phyloP scores from a whole-genome alignment of 225 moss, liverwort and hornwort species.

The Ulota crispa region DNA sequence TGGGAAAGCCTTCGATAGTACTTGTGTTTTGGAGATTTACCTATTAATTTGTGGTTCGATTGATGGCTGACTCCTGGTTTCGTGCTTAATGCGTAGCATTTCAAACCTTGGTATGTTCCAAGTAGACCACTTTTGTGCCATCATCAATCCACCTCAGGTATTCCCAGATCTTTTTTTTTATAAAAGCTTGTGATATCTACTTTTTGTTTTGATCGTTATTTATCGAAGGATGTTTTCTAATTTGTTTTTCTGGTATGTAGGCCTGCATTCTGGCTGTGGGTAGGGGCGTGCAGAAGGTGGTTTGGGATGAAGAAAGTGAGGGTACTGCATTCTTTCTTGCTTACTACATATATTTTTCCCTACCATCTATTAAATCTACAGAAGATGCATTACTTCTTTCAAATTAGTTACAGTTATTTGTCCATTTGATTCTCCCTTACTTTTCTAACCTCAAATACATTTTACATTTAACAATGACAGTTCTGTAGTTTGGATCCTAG shows the following conservation, averaged over 20 bases:
- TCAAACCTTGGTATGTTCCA: conserved; percentile 97
- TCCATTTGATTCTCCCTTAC: background rate
- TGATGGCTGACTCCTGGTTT: conserved; percentile 4
- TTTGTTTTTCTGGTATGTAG: conserved; percentile 35
- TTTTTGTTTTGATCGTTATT: background rate
- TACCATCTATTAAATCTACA: background rate
- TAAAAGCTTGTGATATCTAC: background rate
- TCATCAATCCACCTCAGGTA: conserved; percentile 99
- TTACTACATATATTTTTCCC: background rate
- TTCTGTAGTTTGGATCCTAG: background rate
- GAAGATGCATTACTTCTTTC: background rate
- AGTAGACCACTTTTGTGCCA: conserved; percentile 85
- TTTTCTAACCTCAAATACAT: background rate
- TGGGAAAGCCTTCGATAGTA: background rate
- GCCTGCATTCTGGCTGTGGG: conserved; percentile 96
- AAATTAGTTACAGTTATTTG: background rate
- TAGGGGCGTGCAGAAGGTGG: conserved; percentile 65
- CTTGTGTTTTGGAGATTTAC: conserved; percentile 9
- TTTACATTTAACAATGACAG: background rate
- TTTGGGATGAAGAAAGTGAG: conserved; percentile 60
- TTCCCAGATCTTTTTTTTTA: background rate
- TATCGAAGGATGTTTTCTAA: background rate
- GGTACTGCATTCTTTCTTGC: conserved; percentile 41
- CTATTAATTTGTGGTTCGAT: background rate
- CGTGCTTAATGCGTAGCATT: conserved; percentile 57